A percentile compares a stretch with the other conserved stretches of the same genome.
phyloP scores from a whole-genome alignment of 805 yeast genomes.

The Hanseniaspora jakobsenii region DNA sequence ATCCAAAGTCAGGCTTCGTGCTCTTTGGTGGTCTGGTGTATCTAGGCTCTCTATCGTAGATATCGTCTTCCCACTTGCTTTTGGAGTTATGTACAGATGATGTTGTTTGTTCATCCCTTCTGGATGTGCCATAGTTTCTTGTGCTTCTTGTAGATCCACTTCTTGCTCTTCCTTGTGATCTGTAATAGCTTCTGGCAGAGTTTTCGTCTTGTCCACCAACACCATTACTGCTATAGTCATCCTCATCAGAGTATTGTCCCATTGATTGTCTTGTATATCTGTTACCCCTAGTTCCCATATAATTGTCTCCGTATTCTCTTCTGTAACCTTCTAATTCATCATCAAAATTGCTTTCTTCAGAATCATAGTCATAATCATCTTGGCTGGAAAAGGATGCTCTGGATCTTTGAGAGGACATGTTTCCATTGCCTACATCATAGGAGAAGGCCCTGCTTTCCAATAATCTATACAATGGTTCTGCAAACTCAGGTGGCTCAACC shows the following conservation, averaged over 20 bases:
- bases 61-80: constrained; percentile 79
- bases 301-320: constrained; percentile 11
- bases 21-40: constrained; percentile 32
- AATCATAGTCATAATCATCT: constrained; percentile 23
- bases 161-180: constrained; percentile 22
- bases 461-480: constrained; percentile 75
- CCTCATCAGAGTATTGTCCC: too few relatives aligned
- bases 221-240: too few relatives aligned
- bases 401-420: constrained; percentile 28
- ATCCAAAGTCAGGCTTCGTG: constrained; percentile 31
- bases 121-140: constrained; percentile 18
- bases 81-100: constrained; percentile 19
- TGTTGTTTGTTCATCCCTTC: neutral
- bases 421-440: constrained; percentile 35
- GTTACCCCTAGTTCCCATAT: constrained; percentile 2
- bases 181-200: constrained; percentile 34
- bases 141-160: constrained; percentile 18
- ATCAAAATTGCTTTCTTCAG: constrained; percentile 19
- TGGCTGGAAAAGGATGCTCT: constrained; percentile 20
- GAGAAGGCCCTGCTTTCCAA: constrained; percentile 76
- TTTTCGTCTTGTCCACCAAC: constrained; percentile 19
- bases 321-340: constrained; percentile 15
- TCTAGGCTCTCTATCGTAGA: constrained; percentile 46
- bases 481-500: constrained; percentile 86
- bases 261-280: constrained; percentile 6